A percentile compares a stretch with the other conserved stretches of the same genome.
Conservation (phyloP, 768 basidiomycete genomes). For the Suillus placidus region DNA sequence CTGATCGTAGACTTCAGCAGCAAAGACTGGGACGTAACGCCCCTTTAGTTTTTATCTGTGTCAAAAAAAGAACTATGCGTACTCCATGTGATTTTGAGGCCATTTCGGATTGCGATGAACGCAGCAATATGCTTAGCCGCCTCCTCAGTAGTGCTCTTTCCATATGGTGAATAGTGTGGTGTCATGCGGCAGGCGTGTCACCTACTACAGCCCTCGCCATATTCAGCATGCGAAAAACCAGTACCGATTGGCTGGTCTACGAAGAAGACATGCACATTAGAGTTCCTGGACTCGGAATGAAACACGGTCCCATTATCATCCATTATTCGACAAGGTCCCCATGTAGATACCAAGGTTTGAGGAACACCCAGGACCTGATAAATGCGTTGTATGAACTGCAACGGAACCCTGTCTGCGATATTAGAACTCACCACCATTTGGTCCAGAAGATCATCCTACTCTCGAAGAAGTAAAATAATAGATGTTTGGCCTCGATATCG, state of each 20-base stretch:
- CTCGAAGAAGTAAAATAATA: conserved; percentile 80
- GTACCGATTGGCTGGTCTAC: conserved; percentile 48
- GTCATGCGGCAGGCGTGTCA: conserved; percentile 12
- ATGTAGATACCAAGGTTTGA: conserved; percentile 69
- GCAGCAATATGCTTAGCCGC: conserved; percentile 71
- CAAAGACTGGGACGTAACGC: conserved; percentile 53
- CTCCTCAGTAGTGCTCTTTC: conserved; percentile 62
- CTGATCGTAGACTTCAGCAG: conserved; percentile 50
- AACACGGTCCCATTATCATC: conserved; percentile 51
- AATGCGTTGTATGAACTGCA: background rate
- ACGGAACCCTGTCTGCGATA: conserved; percentile 13
- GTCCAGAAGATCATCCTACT: conserved; percentile 63
- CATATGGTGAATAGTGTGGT: background rate
- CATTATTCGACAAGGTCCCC: conserved; percentile 74
- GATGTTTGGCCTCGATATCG: conserved; percentile 61
- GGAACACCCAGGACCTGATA: conserved; percentile 51
- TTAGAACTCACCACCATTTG: conserved; percentile 49
- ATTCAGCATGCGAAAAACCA: conserved; percentile 49
- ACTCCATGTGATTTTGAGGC: conserved; percentile 60
- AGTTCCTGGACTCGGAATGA: conserved; percentile 68
- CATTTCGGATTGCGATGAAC: conserved; percentile 64
- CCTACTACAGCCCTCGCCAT: conserved; percentile 42
- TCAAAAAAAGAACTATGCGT: conserved; percentile 16
- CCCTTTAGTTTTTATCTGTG: conserved; percentile 36
- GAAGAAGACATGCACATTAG: conserved; percentile 54